Evolutionary conservation across 2,329 filamentous ascomycete species (phyloP).

Genomic region (Colletotrichum falcatum): DNA sequence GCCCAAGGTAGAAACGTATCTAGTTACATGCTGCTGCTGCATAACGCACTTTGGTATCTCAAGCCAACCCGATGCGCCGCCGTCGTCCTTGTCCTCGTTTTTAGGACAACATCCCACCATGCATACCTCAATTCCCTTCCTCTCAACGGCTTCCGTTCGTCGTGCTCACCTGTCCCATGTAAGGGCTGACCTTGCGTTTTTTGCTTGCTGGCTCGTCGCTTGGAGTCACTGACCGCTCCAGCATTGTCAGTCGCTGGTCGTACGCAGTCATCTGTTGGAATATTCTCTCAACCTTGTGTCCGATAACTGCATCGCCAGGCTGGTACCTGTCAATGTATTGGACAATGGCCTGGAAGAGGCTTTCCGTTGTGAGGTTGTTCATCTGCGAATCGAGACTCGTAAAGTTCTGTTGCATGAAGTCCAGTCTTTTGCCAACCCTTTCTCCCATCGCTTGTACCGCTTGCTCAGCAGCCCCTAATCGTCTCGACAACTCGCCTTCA

Average conservation of each 20-base stretch:
- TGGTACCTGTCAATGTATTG: constrained; percentile 48
- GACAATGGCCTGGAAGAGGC: constrained; percentile 56
- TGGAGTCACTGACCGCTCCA: constrained; percentile 7
- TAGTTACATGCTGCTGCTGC: not conserved
- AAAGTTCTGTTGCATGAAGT: constrained; percentile 51
- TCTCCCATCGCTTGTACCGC: constrained; percentile 36
- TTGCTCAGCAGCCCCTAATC: constrained; percentile 3
- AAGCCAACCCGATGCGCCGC: constrained; percentile 13
- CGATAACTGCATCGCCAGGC: constrained; percentile 14
- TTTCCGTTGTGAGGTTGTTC: constrained; percentile 60
- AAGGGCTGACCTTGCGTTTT: constrained; percentile 20
- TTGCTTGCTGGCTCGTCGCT: constrained; percentile 28
- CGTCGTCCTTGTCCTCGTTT: constrained; percentile 1
- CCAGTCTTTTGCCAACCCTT: constrained; percentile 47
- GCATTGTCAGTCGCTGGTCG: constrained; percentile 14
- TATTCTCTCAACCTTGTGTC: constrained; percentile 22
- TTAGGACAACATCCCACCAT: constrained; percentile 11
- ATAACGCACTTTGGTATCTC: constrained; percentile 20
- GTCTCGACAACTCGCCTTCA: not conserved
- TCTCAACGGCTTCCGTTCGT: constrained; percentile 35
- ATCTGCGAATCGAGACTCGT: constrained; percentile 59
- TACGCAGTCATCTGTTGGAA: constrained; percentile 28
- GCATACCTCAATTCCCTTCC: not conserved
- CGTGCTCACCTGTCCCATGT: not conserved
- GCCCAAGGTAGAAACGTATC: not conserved